Conservation (phyloP, 805 yeast genomes). For the Danielia oregonensis region DNA sequence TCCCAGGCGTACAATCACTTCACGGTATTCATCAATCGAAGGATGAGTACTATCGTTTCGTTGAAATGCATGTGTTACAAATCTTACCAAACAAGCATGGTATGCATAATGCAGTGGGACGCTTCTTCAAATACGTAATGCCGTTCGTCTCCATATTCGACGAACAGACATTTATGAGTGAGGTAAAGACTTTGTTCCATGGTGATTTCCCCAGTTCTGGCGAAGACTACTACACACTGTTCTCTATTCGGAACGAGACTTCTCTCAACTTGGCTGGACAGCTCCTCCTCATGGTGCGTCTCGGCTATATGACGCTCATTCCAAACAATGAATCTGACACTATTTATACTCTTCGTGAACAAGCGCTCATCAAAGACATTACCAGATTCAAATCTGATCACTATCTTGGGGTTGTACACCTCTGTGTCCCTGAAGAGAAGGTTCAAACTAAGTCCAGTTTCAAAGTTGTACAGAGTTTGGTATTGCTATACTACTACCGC, state of each 20-base stretch:
- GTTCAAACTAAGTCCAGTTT: slow-evolving; percentile 29
- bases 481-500: slow-evolving; percentile 31
- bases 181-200: slow-evolving; percentile 21
- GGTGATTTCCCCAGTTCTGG: slow-evolving; percentile 19
- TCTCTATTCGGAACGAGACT: slow-evolving; percentile 26
- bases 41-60: slow-evolving; percentile 24
- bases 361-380: slow-evolving; percentile 27
- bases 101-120: slow-evolving; percentile 23
- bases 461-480: slow-evolving; percentile 32
- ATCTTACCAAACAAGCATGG: slow-evolving; percentile 29
- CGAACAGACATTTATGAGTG: slow-evolving; percentile 24
- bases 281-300: slow-evolving; percentile 25
- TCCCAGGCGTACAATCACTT: slow-evolving; percentile 22
- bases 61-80: slow-evolving; percentile 24
- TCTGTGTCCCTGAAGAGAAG: slow-evolving; percentile 33
- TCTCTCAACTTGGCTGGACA: slow-evolving; percentile 30
- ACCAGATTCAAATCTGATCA: slow-evolving; percentile 24
- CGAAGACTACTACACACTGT: slow-evolving; percentile 16
- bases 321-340: slow-evolving; percentile 30
- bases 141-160: slow-evolving; percentile 37
- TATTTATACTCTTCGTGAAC: slow-evolving; percentile 26
- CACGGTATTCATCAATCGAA: slow-evolving; percentile 17
- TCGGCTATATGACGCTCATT: slow-evolving; percentile 38
- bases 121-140: slow-evolving; percentile 36
- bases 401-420: slow-evolving; percentile 26